Base-by-base conservation (phyloP, 768 basidiomycete genomes). In the Lanmaoa pseudosensibilis region DNA sequence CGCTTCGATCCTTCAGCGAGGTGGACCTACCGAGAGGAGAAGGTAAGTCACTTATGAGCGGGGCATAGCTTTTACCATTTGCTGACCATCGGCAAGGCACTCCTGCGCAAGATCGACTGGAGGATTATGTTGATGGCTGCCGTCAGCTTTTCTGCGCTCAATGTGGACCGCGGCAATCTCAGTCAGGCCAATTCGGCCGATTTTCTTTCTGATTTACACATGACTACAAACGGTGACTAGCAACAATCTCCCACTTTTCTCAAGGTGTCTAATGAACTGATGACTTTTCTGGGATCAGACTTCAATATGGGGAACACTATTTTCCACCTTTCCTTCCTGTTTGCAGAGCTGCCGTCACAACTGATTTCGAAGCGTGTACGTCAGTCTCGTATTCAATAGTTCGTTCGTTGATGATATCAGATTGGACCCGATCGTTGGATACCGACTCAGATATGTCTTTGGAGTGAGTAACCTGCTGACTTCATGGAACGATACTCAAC, bases 401-500 rank as follows among this genome's bases (percentile, higher is more conserved):
- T 36, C 38, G 2, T 37, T 12, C 15, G 30, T 23, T 61, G 47
- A 52, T 19, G 16, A 18, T 33, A 47, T 41, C 25, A 82, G 80
- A 58, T 84, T 38, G 84, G 85, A 3, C 84, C 84, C 4, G 85
- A 87, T 66, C 77, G 81, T 25, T 86, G 82, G 83, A 83, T 84
- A 67, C 82, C 83, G 8, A 78, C 74, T 2, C 83, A 84, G 65
- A 81, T 84, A 72, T 80, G 78, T 50, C 56, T 77, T 16, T 84
- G 82, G 82, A 78, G 80, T 70, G 34, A 54, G 58, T 41, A 23
- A 5, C 5, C 3, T 25, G 12, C 16, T 1, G 7, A 25, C 0
- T 13, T 13, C 2, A 33, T 18, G 15, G 7, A 8, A 44, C 15
- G 5, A 18, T 32, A 32, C 57, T 50, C 12, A 60, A 4, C 0